These are phyloP conservation scores for Neurospora hispaniola DNA, from an alignment of 495 filamentous ascomycete genomes.

Conservation along the genomic window DNA sequence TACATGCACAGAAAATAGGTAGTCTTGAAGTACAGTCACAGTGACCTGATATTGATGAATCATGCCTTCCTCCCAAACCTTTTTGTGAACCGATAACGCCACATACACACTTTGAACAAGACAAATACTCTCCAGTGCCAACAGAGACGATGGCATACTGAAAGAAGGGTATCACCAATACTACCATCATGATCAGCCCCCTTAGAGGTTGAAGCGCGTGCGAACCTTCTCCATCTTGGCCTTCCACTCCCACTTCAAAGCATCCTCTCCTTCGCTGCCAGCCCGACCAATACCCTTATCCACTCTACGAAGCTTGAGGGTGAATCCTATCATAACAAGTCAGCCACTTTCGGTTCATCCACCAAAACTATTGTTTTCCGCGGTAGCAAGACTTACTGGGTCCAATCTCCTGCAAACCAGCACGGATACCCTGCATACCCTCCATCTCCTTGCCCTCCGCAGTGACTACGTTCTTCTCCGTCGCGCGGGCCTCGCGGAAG, in stretches of 20 bases:
- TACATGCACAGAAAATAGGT: not conserved
- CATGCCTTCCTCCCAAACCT: not conserved
- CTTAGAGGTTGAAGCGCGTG: slow-evolving; percentile 81
- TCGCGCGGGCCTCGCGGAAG: slow-evolving; percentile 74
- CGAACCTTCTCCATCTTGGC: slow-evolving; percentile 84
- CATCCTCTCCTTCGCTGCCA: slow-evolving; percentile 61
- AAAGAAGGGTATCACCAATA: slow-evolving; percentile 6
- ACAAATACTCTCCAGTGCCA: not conserved
- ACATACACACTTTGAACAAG: not conserved
- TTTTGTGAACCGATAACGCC: not conserved
- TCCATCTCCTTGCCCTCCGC: slow-evolving; percentile 79
- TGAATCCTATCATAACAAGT: slow-evolving; percentile 35
- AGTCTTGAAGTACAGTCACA: slow-evolving; percentile 1
- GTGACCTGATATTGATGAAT: not conserved
- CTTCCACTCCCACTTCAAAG: slow-evolving; percentile 85
- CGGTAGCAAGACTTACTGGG: slow-evolving; percentile 35
- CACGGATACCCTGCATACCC: slow-evolving; percentile 70
- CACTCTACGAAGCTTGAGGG: slow-evolving; percentile 78
- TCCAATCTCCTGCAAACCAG: slow-evolving; percentile 77
- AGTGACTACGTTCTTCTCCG: slow-evolving; percentile 78
- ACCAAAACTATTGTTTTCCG: not conserved
- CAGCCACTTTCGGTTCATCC: not conserved
- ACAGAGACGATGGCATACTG: not conserved
- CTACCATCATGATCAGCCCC: not conserved
- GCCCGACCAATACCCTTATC: slow-evolving; percentile 79